Evolutionary conservation across 140 eudicot species (phyloP).

Genomic region (Flaveria floridana): DNA sequence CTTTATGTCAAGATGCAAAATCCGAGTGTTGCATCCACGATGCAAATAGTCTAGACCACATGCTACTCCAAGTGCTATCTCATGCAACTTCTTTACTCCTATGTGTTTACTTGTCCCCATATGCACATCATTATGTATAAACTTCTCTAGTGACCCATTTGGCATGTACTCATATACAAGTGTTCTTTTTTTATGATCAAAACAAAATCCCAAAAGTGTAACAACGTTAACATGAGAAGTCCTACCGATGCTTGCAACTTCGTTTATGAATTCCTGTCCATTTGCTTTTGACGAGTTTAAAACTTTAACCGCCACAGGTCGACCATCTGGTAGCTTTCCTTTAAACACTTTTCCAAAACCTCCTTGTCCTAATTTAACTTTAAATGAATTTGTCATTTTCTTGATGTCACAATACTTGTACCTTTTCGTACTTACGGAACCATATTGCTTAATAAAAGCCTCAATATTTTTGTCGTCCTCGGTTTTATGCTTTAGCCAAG

Average conservation of each 20-base stretch:
- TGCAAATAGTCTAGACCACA: slow-evolving; percentile 20
- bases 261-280: slow-evolving; percentile 34
- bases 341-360: slow-evolving; percentile 27
- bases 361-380: slow-evolving; percentile 29
- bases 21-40: slow-evolving; percentile 23
- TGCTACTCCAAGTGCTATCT: slow-evolving; percentile 18
- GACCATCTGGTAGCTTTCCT: slow-evolving; percentile 24
- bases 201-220: slow-evolving; percentile 32
- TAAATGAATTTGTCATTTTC: slow-evolving; percentile 24
- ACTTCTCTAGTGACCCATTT: slow-evolving; percentile 37
- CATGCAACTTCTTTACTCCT: background rate
- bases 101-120: background rate
- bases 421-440: slow-evolving; percentile 5
- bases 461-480: slow-evolving; percentile 27
- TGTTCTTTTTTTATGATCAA: slow-evolving; percentile 17
- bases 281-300: slow-evolving; percentile 29
- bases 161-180: slow-evolving; percentile 26
- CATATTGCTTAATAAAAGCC: slow-evolving; percentile 1
- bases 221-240: slow-evolving; percentile 14
- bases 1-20: slow-evolving; percentile 19
- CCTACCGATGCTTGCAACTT: slow-evolving; percentile 14
- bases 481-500: slow-evolving; percentile 1
- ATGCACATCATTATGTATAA: background rate
- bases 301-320: slow-evolving; percentile 30
- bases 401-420: slow-evolving; percentile 12